Conservation (phyloP, 1,284 basidiomycete genomes). For the Microbotryomycetes sp. region DNA sequence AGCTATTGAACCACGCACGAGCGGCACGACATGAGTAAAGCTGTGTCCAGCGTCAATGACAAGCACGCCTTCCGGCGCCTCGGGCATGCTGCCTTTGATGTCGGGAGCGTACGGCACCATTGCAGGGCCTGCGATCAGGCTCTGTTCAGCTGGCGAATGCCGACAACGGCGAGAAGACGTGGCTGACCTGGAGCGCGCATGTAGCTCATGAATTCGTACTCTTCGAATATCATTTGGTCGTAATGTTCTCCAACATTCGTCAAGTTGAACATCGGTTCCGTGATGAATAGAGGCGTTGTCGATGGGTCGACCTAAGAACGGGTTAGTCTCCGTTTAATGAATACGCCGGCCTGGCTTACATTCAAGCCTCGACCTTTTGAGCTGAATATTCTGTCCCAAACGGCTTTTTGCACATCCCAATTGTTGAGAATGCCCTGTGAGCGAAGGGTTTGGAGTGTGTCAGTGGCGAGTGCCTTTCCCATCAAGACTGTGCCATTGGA, state of each 20-base stretch:
- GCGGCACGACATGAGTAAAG: constrained; percentile 83
- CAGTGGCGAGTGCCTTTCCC: too few species aligned
- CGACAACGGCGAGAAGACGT: background rate
- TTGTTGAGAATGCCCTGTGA: constrained; percentile 75
- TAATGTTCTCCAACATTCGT: constrained; percentile 84
- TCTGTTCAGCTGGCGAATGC: background rate
- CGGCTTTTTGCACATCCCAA: constrained; percentile 84
- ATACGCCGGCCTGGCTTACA: constrained; percentile 10
- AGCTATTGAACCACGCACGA: constrained; percentile 63
- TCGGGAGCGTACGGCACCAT: constrained; percentile 62
- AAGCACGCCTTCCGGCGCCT: constrained; percentile 64
- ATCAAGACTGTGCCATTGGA: too few species aligned
- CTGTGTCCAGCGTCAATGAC: constrained; percentile 87
- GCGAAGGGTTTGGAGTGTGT: too few species aligned
- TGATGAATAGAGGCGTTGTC: constrained; percentile 67
- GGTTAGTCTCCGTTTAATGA: background rate
- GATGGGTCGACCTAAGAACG: constrained; percentile 58
- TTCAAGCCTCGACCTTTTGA: constrained; percentile 34
- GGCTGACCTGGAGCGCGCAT: constrained; percentile 68
- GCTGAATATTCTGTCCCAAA: constrained; percentile 81
- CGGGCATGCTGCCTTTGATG: constrained; percentile 41
- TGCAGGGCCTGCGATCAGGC: constrained; percentile 56
- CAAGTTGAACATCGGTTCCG: constrained; percentile 88
- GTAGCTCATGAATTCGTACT: constrained; percentile 84
- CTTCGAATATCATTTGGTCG: constrained; percentile 90